Conservation (phyloP, 2,329 filamentous ascomycete species). For the Claviceps arundinis region DNA sequence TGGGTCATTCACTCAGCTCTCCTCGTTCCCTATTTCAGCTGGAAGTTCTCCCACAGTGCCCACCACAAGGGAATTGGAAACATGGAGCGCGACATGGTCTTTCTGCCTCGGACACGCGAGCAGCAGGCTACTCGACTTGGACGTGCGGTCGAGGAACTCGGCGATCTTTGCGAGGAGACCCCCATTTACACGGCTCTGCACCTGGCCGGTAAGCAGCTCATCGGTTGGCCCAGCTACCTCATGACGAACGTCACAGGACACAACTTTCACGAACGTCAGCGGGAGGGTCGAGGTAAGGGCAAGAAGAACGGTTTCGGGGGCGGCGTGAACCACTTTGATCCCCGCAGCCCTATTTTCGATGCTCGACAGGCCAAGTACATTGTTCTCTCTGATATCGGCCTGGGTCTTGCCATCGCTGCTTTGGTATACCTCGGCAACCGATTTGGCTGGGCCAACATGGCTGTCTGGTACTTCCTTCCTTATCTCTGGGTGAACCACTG, state of each 20-base stretch:
- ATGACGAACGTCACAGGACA: constrained; percentile 89
- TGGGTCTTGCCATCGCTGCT: constrained; percentile 45
- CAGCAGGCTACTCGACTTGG: constrained; percentile 66
- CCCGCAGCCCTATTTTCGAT: constrained; percentile 80
- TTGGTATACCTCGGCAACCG: constrained; percentile 59
- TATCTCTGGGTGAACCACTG: constrained; percentile 99
- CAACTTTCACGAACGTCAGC: constrained; percentile 82
- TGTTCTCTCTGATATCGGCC: constrained; percentile 71
- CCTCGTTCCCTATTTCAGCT: constrained; percentile 95
- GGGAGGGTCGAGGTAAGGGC: constrained; percentile 84
- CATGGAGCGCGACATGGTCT: constrained; percentile 98
- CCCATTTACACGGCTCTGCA: constrained; percentile 65
- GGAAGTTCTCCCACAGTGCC: constrained; percentile 98
- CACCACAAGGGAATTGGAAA: constrained; percentile 98
- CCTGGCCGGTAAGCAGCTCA: constrained; percentile 72
- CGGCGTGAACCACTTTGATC: constrained; percentile 93
- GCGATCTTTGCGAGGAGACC: constrained; percentile 88
- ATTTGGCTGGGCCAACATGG: constrained; percentile 75
- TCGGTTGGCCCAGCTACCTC: constrained; percentile 90
- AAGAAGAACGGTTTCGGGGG: constrained; percentile 70
- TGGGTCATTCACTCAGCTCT: constrained; percentile 83
- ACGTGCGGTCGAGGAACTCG: constrained; percentile 63
- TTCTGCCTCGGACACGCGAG: constrained; percentile 84
- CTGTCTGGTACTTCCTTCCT: constrained; percentile 89
- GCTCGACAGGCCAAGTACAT: constrained; percentile 82